phyloP scores from a whole-genome alignment of 495 filamentous ascomycete species.

The Xylaria intraflava region DNA sequence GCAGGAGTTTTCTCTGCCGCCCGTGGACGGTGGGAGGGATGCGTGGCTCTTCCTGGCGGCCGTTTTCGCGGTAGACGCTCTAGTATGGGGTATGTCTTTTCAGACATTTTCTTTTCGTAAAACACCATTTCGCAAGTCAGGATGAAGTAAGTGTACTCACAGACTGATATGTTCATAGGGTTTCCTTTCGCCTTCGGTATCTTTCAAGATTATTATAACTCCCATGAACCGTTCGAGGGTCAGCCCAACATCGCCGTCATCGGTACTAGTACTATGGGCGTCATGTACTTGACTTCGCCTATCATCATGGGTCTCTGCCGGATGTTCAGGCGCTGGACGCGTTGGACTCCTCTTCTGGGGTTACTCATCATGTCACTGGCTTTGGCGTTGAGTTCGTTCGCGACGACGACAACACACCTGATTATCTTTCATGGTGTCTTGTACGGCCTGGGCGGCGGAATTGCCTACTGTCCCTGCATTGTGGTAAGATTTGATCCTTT shows the following conservation, averaged over 20 bases:
- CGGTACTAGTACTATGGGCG: conserved; percentile 36
- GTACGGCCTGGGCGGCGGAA: conserved; percentile 43
- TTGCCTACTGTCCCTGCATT: conserved; percentile 45
- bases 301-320: conserved; percentile 31
- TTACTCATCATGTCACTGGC: conserved; percentile 33
- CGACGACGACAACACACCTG: conserved; percentile 38
- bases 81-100: conserved; percentile 48
- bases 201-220: conserved; percentile 53
- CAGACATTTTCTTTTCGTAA: background rate
- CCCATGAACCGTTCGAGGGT: conserved; percentile 34
- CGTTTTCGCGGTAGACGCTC: conserved; percentile 49
- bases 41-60: conserved; percentile 54
- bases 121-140: background rate
- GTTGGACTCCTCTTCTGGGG: conserved; percentile 32
- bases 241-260: conserved; percentile 37
- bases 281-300: conserved; percentile 47
- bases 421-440: conserved; percentile 51
- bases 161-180: conserved; percentile 25
- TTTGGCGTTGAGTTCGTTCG: conserved; percentile 42
- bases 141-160: background rate
- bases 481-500: conserved; percentile 13
- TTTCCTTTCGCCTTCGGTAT: conserved; percentile 56
- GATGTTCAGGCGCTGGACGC: conserved; percentile 22
- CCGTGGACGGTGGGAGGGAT: conserved; percentile 47
- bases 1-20: conserved; percentile 40